phyloP scores from a whole-genome alignment of 2,329 filamentous ascomycete species.

The Trichoderma atroviride region DNA sequence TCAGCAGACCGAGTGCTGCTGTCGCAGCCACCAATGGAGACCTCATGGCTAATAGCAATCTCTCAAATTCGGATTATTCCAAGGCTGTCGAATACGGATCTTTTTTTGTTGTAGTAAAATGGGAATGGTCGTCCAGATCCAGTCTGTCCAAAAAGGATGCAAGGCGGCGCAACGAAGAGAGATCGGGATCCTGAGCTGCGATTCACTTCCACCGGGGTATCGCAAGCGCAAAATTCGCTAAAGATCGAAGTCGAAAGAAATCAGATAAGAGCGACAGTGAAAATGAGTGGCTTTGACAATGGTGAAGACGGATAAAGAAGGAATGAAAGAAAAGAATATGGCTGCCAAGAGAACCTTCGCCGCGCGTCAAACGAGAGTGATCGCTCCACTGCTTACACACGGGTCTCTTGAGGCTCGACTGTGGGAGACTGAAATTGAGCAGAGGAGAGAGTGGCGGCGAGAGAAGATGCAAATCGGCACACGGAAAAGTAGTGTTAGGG shows the following conservation, averaged over 20 bases:
- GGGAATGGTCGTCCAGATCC: conserved; percentile 20
- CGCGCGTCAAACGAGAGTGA: conserved; percentile 24
- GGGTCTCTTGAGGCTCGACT: conserved; percentile 9
- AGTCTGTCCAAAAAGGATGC: conserved; percentile 17
- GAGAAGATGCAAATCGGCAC: conserved; percentile 13
- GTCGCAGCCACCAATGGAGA: conserved; percentile 17
- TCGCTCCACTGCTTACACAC: conserved; percentile 24
- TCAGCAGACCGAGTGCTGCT: conserved; percentile 21
- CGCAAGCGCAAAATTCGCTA: conserved; percentile 11
- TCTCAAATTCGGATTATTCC: not conserved
- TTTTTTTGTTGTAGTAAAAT: not conserved
- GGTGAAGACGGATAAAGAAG: conserved; percentile 2
- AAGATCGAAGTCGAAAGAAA: not conserved
- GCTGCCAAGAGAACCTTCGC: conserved; percentile 8
- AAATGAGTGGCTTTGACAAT: conserved; percentile 22
- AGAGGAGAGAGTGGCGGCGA: conserved; percentile 21
- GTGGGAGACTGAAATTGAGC: conserved; percentile 1
- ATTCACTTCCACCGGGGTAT: conserved; percentile 10
- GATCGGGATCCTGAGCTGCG: not conserved
- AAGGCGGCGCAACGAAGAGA: not conserved
- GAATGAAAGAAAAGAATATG: not conserved
- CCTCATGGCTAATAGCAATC: conserved; percentile 3
- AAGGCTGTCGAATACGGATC: not conserved
- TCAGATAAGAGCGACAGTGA: conserved; percentile 2
- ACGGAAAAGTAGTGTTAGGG: conserved; percentile 13